Conservation (phyloP, 768 basidiomycete genomes). For the Leccinellum rugosiceps region DNA sequence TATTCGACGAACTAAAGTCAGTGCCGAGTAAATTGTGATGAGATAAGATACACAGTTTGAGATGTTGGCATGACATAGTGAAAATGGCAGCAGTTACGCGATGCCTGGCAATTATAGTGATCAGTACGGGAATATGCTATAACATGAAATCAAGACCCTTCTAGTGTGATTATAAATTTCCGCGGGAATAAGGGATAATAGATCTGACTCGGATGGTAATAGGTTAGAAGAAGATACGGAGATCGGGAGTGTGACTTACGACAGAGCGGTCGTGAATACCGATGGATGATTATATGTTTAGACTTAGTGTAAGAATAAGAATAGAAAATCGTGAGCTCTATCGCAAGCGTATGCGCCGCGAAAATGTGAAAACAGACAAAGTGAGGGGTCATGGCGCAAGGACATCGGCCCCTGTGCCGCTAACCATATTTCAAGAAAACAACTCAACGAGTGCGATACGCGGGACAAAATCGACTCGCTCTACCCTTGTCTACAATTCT, state of each 20-base stretch:
- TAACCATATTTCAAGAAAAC: background rate
- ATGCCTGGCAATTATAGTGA: background rate
- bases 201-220: slow-evolving; percentile 4
- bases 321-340: background rate
- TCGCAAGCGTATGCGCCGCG: background rate
- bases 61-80: background rate
- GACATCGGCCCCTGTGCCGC: background rate
- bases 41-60: slow-evolving; percentile 1
- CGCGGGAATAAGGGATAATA: background rate
- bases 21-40: background rate
- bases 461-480: background rate
- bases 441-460: background rate
- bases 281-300: background rate
- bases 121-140: background rate
- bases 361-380: background rate
- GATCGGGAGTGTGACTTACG: slow-evolving; percentile 2
- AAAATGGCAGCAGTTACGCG: background rate
- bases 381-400: background rate
- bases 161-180: background rate
- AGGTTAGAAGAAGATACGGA: background rate
- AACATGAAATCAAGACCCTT: background rate
- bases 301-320: background rate
- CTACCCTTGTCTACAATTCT: slow-evolving; percentile 4
- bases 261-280: background rate
- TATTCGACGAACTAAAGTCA: slow-evolving; percentile 14